phyloP scores from a whole-genome alignment of 768 basidiomycete species.

The Boletus coccyginus region DNA sequence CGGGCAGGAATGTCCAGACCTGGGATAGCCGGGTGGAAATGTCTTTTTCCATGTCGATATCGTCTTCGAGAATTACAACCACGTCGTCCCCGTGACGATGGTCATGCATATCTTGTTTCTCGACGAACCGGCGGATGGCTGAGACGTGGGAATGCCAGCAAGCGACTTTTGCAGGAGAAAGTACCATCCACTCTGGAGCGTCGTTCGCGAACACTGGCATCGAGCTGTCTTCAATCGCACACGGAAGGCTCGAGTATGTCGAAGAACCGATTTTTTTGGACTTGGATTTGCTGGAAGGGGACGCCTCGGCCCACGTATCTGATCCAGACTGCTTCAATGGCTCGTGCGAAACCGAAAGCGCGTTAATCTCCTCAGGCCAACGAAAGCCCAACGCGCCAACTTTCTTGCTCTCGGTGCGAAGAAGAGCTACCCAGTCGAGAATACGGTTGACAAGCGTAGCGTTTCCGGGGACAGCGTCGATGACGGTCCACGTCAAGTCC shows the following conservation, averaged over 20 bases:
- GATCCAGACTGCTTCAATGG: conserved; percentile 18
- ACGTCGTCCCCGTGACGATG: conserved; percentile 30
- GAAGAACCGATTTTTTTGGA: not conserved
- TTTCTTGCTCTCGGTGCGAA: not conserved
- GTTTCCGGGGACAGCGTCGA: conserved; percentile 45
- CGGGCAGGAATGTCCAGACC: conserved; percentile 54
- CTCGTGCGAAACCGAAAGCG: conserved; percentile 12
- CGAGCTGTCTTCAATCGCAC: conserved; percentile 41
- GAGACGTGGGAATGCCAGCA: conserved; percentile 72
- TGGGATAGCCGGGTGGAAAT: conserved; percentile 39
- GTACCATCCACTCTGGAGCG: conserved; percentile 46
- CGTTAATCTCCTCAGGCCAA: conserved; percentile 41
- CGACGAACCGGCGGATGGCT: conserved; percentile 44
- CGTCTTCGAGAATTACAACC: conserved; percentile 67
- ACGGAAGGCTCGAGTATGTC: conserved; percentile 32
- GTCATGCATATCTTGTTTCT: conserved; percentile 22
- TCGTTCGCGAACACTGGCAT: conserved; percentile 33
- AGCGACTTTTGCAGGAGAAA: conserved; percentile 59
- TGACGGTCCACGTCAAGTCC: conserved; percentile 50
- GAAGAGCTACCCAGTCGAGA: conserved; percentile 38
- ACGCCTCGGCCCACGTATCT: conserved; percentile 17
- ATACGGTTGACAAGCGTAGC: conserved; percentile 41
- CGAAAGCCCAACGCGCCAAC: conserved; percentile 18
- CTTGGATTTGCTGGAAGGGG: not conserved
- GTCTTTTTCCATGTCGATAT: conserved; percentile 73